These are phyloP conservation scores for Lepiota venenata DNA, from an alignment of 768 basidiomycete species.

Conservation along the genomic window DNA sequence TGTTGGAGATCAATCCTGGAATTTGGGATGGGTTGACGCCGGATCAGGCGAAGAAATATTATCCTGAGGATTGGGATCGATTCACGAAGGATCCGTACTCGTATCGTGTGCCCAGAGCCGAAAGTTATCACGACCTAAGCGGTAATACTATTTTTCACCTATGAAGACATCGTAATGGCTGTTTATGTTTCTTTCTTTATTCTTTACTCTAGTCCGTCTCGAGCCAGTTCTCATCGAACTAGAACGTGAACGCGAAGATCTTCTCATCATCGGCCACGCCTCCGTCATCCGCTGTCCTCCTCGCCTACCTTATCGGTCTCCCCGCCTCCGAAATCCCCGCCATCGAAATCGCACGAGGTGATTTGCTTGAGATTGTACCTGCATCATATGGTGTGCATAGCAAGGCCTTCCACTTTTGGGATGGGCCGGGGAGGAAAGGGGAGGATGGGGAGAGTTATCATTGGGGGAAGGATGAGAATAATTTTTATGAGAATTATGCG, in stretches of 20 bases:
- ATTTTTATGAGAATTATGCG: slow-evolving; percentile 90
- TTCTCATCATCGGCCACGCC: slow-evolving; percentile 95
- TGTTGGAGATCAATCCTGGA: slow-evolving; percentile 97
- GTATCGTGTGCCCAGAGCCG: slow-evolving; percentile 88
- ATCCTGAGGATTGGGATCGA: slow-evolving; percentile 92
- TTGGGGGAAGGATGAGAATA: slow-evolving; percentile 55
- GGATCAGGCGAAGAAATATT: slow-evolving; percentile 84
- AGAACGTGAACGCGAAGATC: slow-evolving; percentile 90
- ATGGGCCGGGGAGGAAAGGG: slow-evolving; percentile 69
- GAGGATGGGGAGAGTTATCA: slow-evolving; percentile 25
- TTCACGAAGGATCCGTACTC: slow-evolving; percentile 92
- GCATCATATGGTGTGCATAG: slow-evolving; percentile 89
- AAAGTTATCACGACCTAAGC: slow-evolving; percentile 95
- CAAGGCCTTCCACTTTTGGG: slow-evolving; percentile 91
- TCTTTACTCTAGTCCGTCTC: slow-evolving; percentile 64
- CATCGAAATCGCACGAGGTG: slow-evolving; percentile 94
- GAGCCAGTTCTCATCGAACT: slow-evolving; percentile 92
- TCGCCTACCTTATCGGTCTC: slow-evolving; percentile 90
- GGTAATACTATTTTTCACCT: too few species aligned
- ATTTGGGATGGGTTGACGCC: slow-evolving; percentile 96
- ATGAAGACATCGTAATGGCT: too few species aligned
- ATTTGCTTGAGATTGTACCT: slow-evolving; percentile 90
- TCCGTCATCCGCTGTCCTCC: slow-evolving; percentile 95
- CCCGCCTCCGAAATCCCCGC: slow-evolving; percentile 96
- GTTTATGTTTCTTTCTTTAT: neutral